A percentile compares a stretch with the other conserved stretches of the same genome.
These are phyloP conservation scores for Coniochaeta sp. DNA, from an alignment of 2,329 filamentous ascomycete genomes.

Conservation along the genomic window DNA sequence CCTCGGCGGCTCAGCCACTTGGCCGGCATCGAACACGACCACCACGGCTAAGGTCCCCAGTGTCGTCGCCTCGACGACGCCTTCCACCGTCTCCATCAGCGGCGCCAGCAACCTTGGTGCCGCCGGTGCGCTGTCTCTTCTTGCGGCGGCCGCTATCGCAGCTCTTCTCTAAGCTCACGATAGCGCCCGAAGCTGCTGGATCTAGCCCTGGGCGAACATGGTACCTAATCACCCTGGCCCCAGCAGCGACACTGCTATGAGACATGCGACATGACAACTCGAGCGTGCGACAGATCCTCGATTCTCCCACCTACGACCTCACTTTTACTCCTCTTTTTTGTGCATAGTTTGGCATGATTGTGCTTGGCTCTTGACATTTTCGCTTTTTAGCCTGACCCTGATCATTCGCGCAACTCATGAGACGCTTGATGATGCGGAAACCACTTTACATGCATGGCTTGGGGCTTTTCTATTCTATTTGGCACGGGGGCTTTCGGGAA, in stretches of 20 bases:
- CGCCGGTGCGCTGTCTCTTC: slow-evolving; percentile 17
- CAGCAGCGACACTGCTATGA: slow-evolving; percentile 11
- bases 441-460: background rate
- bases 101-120: slow-evolving; percentile 23
- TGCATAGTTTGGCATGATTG: slow-evolving; percentile 12
- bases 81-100: slow-evolving; percentile 17
- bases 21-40: slow-evolving; percentile 12
- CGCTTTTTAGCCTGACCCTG: background rate
- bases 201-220: slow-evolving; percentile 2
- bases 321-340: slow-evolving; percentile 8
- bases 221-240: slow-evolving; percentile 5
- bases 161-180: slow-evolving; percentile 19
- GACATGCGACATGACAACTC: slow-evolving; percentile 15
- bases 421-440: slow-evolving; percentile 1
- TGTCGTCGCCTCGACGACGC: slow-evolving; percentile 9
- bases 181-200: slow-evolving; percentile 9
- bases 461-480: background rate
- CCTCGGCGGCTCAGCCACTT: slow-evolving; percentile 10
- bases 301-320: slow-evolving; percentile 1
- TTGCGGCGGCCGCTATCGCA: slow-evolving; percentile 18
- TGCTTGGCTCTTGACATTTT: background rate
- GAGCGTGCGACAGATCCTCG: background rate
- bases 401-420: background rate
- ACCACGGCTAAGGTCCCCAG: slow-evolving; percentile 4
- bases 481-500: background rate